Evolutionary conservation across 805 yeast genomes (phyloP).

Genomic region (Blastobotrys robertii): DNA sequence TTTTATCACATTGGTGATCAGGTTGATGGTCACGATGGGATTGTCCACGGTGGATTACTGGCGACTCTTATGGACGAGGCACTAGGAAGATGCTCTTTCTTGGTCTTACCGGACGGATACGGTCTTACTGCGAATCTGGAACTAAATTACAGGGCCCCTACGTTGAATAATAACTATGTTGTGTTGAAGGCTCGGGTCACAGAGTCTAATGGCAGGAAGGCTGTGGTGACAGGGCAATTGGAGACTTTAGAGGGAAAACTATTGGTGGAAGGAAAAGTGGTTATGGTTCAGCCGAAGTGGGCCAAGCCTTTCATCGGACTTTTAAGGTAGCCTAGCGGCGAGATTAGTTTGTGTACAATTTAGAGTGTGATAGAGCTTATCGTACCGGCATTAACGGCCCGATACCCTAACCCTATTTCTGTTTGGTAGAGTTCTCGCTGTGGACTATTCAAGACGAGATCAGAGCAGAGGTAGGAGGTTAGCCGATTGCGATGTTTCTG

Average conservation of each 20-base stretch:
- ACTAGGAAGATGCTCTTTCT: conserved; percentile 59
- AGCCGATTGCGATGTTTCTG: too few species aligned
- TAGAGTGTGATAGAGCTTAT: too few species aligned
- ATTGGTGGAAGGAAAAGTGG: conserved; percentile 56
- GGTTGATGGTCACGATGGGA: conserved; percentile 38
- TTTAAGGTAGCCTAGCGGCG: too few species aligned
- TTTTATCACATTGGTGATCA: conserved; percentile 62
- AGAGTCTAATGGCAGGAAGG: conserved; percentile 62
- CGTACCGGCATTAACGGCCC: too few species aligned
- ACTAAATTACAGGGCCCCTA: conserved; percentile 39
- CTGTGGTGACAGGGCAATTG: conserved; percentile 54
- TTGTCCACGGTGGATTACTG: conserved; percentile 65
- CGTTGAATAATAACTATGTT: conserved; percentile 49
- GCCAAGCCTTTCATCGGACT: conserved; percentile 59
- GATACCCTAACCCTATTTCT: too few species aligned
- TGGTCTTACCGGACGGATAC: conserved; percentile 56
- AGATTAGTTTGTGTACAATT: too few species aligned
- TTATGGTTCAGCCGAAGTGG: conserved; percentile 84
- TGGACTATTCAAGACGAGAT: too few species aligned
- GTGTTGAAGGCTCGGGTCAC: conserved; percentile 53
- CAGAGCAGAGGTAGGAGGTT: too few species aligned
- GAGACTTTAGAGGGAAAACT: conserved; percentile 27
- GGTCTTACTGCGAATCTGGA: conserved; percentile 79
- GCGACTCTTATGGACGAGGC: conserved; percentile 79
- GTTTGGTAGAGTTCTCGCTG: too few species aligned